A percentile compares a stretch with the other conserved stretches of the same genome.
Conservation (phyloP, 371 early-diverging fungal genomes). For the Rhizopus delemar region DNA sequence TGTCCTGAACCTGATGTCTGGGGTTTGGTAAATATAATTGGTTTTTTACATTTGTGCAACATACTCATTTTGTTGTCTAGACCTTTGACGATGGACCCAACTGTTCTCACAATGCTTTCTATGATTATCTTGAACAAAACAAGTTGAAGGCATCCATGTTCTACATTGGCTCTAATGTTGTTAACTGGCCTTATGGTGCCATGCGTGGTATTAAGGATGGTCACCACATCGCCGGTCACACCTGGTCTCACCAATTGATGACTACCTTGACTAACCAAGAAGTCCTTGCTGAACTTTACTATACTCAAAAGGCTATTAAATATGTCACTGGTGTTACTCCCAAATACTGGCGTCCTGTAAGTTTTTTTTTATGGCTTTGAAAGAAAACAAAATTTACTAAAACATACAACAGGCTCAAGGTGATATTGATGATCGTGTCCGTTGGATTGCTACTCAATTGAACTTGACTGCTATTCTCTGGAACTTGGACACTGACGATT, state of each 20-base stretch:
- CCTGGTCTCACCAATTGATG: constrained; percentile 60
- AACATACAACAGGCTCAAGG: constrained; percentile 29
- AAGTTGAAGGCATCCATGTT: constrained; percentile 50
- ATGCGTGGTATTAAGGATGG: constrained; percentile 51
- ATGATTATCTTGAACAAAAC: constrained; percentile 37
- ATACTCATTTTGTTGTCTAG: constrained; percentile 3
- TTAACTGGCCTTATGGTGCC: constrained; percentile 49
- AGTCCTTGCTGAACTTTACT: constrained; percentile 60
- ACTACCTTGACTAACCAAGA: constrained; percentile 56
- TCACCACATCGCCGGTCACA: constrained; percentile 50
- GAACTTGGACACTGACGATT: constrained; percentile 45
- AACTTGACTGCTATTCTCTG: constrained; percentile 45
- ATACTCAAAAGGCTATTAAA: constrained; percentile 54
- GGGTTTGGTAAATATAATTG: constrained; percentile 30
- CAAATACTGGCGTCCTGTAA: constrained; percentile 53
- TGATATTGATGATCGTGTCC: constrained; percentile 55
- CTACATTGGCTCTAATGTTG: constrained; percentile 49
- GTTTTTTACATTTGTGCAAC: not conserved
- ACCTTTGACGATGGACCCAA: constrained; percentile 50
- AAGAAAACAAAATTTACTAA: not conserved
- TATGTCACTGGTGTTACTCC: constrained; percentile 53
- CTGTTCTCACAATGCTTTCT: constrained; percentile 50
- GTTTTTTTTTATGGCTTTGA: constrained; percentile 10
- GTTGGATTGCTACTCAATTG: constrained; percentile 51
- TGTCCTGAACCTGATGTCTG: constrained; percentile 46